Percentiles rank a stretch among this genome's conserved stretches.
phyloP scores from a whole-genome alignment of 2,329 filamentous ascomycete species.

The Juglanconis sp. region DNA sequence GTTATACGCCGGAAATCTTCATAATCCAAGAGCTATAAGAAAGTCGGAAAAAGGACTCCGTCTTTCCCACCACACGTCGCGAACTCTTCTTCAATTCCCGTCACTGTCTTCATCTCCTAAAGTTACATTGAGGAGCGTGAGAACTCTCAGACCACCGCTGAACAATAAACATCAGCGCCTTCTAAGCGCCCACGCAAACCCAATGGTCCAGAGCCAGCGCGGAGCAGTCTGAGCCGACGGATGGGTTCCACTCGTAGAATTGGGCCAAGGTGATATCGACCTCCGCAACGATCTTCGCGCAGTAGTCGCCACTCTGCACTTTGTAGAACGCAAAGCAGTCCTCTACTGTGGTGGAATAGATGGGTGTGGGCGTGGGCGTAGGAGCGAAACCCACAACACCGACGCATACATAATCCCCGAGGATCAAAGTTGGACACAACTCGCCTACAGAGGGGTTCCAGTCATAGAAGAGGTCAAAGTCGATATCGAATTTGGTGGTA shows the following conservation, averaged over 20 bases:
- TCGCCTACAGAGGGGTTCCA: background rate
- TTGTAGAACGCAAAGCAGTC: background rate
- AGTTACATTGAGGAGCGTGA: too few species aligned
- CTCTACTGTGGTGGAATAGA: background rate
- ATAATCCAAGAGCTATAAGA: too few species aligned
- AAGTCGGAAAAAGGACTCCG: too few species aligned
- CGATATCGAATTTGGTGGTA: background rate
- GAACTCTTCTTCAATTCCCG: too few species aligned
- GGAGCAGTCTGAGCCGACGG: background rate
- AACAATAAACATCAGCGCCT: background rate
- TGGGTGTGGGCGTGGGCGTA: background rate
- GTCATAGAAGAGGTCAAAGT: background rate
- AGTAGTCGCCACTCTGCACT: background rate
- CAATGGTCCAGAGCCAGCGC: background rate
- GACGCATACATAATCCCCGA: background rate
- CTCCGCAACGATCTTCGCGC: background rate
- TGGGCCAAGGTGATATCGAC: background rate
- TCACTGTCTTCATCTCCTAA: too few species aligned
- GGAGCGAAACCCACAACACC: background rate
- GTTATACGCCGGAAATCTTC: too few species aligned
- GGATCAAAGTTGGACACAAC: background rate
- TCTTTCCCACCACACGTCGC: too few species aligned
- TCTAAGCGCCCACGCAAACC: background rate
- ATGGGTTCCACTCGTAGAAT: conserved; percentile 1
- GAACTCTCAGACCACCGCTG: too few species aligned